These are phyloP conservation scores for Suillus tomentosus DNA, from an alignment of 768 basidiomycete species.

Conservation along the genomic window DNA sequence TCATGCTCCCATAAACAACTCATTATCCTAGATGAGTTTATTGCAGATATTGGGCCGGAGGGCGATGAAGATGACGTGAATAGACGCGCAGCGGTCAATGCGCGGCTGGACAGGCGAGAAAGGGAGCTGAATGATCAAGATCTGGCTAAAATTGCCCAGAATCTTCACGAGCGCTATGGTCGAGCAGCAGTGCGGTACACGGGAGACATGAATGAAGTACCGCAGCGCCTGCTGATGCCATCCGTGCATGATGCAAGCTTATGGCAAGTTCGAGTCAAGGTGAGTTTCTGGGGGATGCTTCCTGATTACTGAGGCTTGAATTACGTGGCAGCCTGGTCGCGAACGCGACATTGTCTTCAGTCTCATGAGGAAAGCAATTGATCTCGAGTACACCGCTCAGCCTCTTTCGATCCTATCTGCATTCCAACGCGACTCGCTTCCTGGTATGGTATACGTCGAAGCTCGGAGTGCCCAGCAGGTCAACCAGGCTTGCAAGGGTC, in stretches of 20 bases:
- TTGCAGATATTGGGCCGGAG: constrained; percentile 59
- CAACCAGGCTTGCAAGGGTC: constrained; percentile 79
- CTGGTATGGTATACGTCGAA: constrained; percentile 97
- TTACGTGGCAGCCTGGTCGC: constrained; percentile 67
- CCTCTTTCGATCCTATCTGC: constrained; percentile 90
- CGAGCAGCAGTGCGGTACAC: constrained; percentile 74
- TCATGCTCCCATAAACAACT: constrained; percentile 9
- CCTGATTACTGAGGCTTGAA: neutral
- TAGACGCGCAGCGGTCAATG: constrained; percentile 59
- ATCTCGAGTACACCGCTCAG: constrained; percentile 72
- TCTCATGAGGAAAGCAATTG: constrained; percentile 91
- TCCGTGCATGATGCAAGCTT: constrained; percentile 93
- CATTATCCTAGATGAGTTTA: constrained; percentile 59
- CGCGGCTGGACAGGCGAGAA: constrained; percentile 69
- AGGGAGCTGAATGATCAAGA: constrained; percentile 76
- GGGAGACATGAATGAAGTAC: constrained; percentile 91
- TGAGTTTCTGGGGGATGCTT: constrained; percentile 33
- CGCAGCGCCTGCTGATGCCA: constrained; percentile 93
- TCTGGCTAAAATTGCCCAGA: constrained; percentile 81
- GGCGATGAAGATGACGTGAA: constrained; percentile 63
- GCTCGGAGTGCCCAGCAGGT: constrained; percentile 88
- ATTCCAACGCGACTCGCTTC: constrained; percentile 93
- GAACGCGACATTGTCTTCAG: constrained; percentile 94
- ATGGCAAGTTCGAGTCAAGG: constrained; percentile 96
- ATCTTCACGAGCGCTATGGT: constrained; percentile 76